phyloP scores from a whole-genome alignment of 345 rosid species.

The Murraya paniculata region DNA sequence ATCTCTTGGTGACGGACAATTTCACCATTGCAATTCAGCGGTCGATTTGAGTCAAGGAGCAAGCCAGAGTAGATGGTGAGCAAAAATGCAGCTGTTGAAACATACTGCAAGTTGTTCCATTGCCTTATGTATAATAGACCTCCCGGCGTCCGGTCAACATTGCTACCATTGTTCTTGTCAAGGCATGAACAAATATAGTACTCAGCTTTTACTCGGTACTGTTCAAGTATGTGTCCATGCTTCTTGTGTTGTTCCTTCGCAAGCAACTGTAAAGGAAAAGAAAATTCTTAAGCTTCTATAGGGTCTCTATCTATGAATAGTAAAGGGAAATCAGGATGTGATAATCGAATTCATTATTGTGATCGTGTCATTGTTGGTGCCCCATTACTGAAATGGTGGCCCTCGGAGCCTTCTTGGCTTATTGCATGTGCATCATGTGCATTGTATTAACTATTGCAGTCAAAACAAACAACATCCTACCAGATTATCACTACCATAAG shows the following conservation, averaged over 20 bases:
- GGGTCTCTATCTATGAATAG: background rate
- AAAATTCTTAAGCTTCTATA: background rate
- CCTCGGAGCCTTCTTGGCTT: background rate
- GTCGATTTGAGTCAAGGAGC: conserved; percentile 35
- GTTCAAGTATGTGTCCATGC: conserved; percentile 39
- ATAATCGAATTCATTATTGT: background rate
- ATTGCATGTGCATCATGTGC: conserved; percentile 1
- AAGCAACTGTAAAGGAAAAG: conserved; percentile 23
- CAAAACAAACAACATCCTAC: background rate
- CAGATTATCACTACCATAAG: background rate
- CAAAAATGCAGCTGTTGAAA: conserved; percentile 76
- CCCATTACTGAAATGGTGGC: background rate
- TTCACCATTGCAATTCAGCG: conserved; percentile 49
- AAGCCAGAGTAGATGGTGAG: conserved; percentile 70
- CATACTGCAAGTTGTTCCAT: conserved; percentile 99
- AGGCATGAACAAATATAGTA: conserved; percentile 82
- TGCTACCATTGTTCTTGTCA: conserved; percentile 49
- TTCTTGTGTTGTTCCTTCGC: conserved; percentile 41
- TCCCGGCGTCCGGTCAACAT: conserved; percentile 63
- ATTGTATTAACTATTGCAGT: background rate
- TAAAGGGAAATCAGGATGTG: background rate
- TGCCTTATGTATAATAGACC: conserved; percentile 77
- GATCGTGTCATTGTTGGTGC: background rate
- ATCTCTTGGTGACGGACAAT: conserved; percentile 40
- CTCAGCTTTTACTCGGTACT: conserved; percentile 72